phyloP scores from a whole-genome alignment of 1,284 basidiomycete species.

The Afroboletus lepidellus region DNA sequence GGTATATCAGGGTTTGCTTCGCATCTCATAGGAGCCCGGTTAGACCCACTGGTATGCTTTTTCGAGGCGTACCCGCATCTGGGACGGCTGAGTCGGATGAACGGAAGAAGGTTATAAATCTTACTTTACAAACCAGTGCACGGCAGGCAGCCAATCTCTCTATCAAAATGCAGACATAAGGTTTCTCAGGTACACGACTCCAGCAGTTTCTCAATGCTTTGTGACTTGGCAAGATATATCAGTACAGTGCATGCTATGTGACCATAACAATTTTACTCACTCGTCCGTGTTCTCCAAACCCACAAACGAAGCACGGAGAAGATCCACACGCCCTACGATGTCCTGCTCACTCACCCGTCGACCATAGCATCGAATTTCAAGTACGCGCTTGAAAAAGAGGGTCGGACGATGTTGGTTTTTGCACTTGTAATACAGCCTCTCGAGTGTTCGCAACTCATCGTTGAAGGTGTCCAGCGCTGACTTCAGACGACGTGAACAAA shows the following conservation, averaged over 20 bases:
- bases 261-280: slow-evolving; percentile 37
- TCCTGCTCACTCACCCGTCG: slow-evolving; percentile 46
- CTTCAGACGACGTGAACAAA: slow-evolving; percentile 50
- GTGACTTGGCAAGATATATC: slow-evolving; percentile 33
- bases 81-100: slow-evolving; percentile 4
- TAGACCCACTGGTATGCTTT: slow-evolving; percentile 49
- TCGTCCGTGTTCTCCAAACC: slow-evolving; percentile 40
- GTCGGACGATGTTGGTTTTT: slow-evolving; percentile 76
- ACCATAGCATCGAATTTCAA: slow-evolving; percentile 59
- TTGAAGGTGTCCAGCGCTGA: slow-evolving; percentile 41
- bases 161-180: slow-evolving; percentile 35
- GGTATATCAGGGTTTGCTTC: not conserved
- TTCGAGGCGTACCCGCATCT: slow-evolving; percentile 52
- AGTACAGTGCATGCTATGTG: not conserved
- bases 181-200: slow-evolving; percentile 51
- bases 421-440: slow-evolving; percentile 73
- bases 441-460: slow-evolving; percentile 60
- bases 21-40: not conserved
- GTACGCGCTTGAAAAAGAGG: slow-evolving; percentile 66
- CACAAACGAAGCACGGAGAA: slow-evolving; percentile 59
- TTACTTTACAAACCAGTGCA: slow-evolving; percentile 48
- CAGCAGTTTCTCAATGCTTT: slow-evolving; percentile 57
- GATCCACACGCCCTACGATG: slow-evolving; percentile 44
- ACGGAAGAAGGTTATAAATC: not conserved
- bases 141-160: slow-evolving; percentile 37